Conservation (phyloP, 1,284 basidiomycete species). For the Leccinum fallax region DNA sequence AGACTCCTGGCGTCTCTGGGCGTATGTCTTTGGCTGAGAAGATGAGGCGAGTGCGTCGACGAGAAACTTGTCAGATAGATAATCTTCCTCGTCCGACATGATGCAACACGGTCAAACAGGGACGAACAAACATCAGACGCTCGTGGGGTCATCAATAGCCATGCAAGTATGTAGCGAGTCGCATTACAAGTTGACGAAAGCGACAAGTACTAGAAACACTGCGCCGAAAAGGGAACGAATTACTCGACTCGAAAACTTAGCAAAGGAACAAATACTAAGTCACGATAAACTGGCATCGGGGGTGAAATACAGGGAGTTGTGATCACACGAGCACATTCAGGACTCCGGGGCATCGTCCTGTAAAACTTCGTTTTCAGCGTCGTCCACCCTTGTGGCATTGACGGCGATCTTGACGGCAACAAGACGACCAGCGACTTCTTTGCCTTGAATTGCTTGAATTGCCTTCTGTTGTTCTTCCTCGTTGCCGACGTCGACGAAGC, state of each 20-base stretch:
- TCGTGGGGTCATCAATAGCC: slow-evolving; percentile 29
- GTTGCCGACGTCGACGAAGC: slow-evolving; percentile 88
- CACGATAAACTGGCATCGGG: slow-evolving; percentile 27
- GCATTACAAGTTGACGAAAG: slow-evolving; percentile 38
- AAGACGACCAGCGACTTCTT: slow-evolving; percentile 76
- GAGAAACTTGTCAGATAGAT: slow-evolving; percentile 84
- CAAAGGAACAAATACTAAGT: slow-evolving; percentile 38
- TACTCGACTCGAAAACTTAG: slow-evolving; percentile 40
- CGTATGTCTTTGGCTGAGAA: slow-evolving; percentile 58
- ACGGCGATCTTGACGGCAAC: slow-evolving; percentile 91
- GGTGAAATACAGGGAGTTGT: slow-evolving; percentile 33
- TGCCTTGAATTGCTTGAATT: slow-evolving; percentile 78
- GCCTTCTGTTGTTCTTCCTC: slow-evolving; percentile 87
- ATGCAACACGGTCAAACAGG: slow-evolving; percentile 10
- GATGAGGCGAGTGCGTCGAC: slow-evolving; percentile 38
- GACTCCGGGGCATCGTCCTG: slow-evolving; percentile 18
- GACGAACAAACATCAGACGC: slow-evolving; percentile 21
- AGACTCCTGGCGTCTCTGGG: slow-evolving; percentile 66
- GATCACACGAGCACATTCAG: slow-evolving; percentile 23
- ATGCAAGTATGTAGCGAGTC: slow-evolving; percentile 38
- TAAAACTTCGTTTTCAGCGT: slow-evolving; percentile 31
- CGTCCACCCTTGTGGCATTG: slow-evolving; percentile 56
- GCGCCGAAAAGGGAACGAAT: slow-evolving; percentile 35
- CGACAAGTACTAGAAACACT: slow-evolving; percentile 45
- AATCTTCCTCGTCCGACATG: slow-evolving; percentile 70